These are phyloP conservation scores for Geoglossum cookeanum DNA, from an alignment of 2,329 filamentous ascomycete species.

Conservation along the genomic window DNA sequence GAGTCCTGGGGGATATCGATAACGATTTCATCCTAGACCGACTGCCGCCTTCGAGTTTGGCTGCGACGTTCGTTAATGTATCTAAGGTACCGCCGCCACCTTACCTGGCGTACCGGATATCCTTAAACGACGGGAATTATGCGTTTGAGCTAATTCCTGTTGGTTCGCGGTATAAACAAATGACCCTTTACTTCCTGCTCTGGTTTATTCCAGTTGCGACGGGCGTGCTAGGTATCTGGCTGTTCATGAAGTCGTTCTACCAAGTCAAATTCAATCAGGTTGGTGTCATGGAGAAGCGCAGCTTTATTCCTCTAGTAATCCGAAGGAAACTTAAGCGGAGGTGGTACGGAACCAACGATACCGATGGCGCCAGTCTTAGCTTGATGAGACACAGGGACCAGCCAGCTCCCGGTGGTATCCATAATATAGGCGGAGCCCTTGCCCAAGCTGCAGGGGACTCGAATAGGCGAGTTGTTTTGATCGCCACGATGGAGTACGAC, in stretches of 20 bases:
- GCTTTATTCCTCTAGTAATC: slow-evolving; percentile 2
- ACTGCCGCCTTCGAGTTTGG: slow-evolving; percentile 38
- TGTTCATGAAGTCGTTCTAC: slow-evolving; percentile 43
- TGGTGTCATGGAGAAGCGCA: not conserved
- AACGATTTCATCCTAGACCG: slow-evolving; percentile 40
- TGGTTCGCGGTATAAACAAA: slow-evolving; percentile 34
- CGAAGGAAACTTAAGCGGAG: not conserved
- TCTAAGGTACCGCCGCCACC: slow-evolving; percentile 34
- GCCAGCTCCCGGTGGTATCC: not conserved
- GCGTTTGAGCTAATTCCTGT: slow-evolving; percentile 32
- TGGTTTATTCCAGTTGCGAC: slow-evolving; percentile 32
- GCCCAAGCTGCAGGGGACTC: not conserved
- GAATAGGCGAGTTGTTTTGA: slow-evolving; percentile 41
- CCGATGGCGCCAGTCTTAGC: not conserved
- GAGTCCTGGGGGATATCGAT: slow-evolving; percentile 42
- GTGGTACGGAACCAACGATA: not conserved
- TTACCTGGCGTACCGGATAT: slow-evolving; percentile 34
- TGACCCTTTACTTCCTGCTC: slow-evolving; percentile 34
- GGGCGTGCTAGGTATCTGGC: slow-evolving; percentile 30
- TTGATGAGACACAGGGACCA: not conserved
- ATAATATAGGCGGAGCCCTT: not conserved
- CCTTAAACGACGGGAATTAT: slow-evolving; percentile 34
- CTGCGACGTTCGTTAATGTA: slow-evolving; percentile 37
- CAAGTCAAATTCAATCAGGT: slow-evolving; percentile 26
- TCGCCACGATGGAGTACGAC: slow-evolving; percentile 54